phyloP scores from a whole-genome alignment of 257 asterid genomes.

The Prunella vulgaris region DNA sequence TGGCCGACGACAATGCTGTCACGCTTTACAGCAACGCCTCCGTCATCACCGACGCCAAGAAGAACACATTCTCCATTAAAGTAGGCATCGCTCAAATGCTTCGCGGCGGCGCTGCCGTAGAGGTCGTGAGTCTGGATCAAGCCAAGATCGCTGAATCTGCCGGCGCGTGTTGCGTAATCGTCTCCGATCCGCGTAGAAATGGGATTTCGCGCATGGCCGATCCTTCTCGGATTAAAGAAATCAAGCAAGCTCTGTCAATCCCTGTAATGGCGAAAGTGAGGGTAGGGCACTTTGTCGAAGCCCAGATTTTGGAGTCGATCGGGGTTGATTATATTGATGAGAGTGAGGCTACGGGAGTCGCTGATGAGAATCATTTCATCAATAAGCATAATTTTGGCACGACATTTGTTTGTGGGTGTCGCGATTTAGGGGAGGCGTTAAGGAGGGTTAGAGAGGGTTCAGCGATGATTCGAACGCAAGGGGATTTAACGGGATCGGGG shows the following conservation, averaged over 20 bases:
- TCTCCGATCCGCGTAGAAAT: slow-evolving; percentile 42
- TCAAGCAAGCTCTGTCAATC: slow-evolving; percentile 58
- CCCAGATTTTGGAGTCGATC: slow-evolving; percentile 71
- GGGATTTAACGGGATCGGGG: slow-evolving; percentile 50
- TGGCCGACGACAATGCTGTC: slow-evolving; percentile 80
- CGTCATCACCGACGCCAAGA: slow-evolving; percentile 62
- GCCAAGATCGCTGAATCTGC: slow-evolving; percentile 84
- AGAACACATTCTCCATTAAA: slow-evolving; percentile 61
- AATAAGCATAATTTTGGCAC: slow-evolving; percentile 72
- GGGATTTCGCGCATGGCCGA: slow-evolving; percentile 86
- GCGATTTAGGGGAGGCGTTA: slow-evolving; percentile 82
- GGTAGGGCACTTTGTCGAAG: slow-evolving; percentile 88
- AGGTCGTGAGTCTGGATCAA: slow-evolving; percentile 55
- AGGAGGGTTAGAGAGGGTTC: slow-evolving; percentile 82
- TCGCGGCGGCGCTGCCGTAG: slow-evolving; percentile 80
- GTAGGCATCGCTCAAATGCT: slow-evolving; percentile 74
- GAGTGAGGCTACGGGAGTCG: slow-evolving; percentile 55
- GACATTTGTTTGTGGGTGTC: slow-evolving; percentile 69
- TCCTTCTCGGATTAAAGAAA: slow-evolving; percentile 63
- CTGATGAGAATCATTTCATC: slow-evolving; percentile 64
- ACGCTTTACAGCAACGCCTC: slow-evolving; percentile 65
- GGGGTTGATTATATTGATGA: slow-evolving; percentile 82
- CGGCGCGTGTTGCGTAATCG: slow-evolving; percentile 72
- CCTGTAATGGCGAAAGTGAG: slow-evolving; percentile 68
- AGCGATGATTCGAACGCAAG: slow-evolving; percentile 77